Evolutionary conservation across 371 early-diverging fungal species (phyloP), one percentile per base, ranked within the genome.

Genomic region (Mortierella polycephala): DNA sequence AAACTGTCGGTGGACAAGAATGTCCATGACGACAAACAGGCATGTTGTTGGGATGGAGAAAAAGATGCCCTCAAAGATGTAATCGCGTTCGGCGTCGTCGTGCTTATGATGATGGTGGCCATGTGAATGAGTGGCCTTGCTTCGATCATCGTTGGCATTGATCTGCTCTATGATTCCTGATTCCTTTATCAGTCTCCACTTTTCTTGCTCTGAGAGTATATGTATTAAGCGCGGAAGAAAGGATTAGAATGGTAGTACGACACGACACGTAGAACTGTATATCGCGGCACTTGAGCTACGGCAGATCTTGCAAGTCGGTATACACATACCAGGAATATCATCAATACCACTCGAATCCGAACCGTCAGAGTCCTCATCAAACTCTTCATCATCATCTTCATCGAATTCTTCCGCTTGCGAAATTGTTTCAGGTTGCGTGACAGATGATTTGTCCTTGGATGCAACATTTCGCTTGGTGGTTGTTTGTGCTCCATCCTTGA

Each of bases 1-100:
- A 51, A 81, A 89, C 66, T 89, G 89, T 4, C 87, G 83, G 51
- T 86, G 87, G 18, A 89, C 89, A 5, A 86, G 83, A 45, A 89
- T 81, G 55, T 89, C 88, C 80, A 89, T 87, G 21, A 87, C 83
- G 14, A 84, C 85, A 57, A 89, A 71, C 13, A 89, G 69, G 52
- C 86, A 83, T 1, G 84, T 83, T 74, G 87, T 87, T 1, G 89
- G 89, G 59, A 89, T 84, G 40, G 82, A 82, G 42, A 87, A 58
- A 62, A 87, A 87, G 18, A 89, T 71, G 44, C 88, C 89, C 57
- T 87, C 87, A 82, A 86, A 85, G 20, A 87, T 62, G 62, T 84
- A 87, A 23, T 87, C 86, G 8, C 83, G 58, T 0, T 84, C 81
- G 1, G 60, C 69, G 6, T 81, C 80, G 6, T 64, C 61, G 39